Evolutionary conservation across 1,139 yeast genomes (phyloP), one percentile per base, ranked within the genome.

Genomic region (Debaryomyces subglobosus): DNA sequence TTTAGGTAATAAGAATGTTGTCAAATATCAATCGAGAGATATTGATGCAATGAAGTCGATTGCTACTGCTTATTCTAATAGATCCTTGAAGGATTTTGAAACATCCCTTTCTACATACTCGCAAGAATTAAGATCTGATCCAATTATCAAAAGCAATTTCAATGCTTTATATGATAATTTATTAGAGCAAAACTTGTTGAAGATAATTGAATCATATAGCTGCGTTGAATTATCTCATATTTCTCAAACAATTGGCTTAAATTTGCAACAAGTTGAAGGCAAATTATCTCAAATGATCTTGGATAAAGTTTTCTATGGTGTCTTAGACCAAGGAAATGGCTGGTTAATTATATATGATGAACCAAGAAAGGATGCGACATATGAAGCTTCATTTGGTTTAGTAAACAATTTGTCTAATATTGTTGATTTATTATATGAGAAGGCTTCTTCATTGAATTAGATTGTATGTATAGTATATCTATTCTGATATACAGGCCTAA

Each of bases 251-350:
- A 88, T 95, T 53, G 98, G 97, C 4, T 79, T 95, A 53, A 94
- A 92, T 58, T 78, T 86, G 46, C 87, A 86, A 56, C 96, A 91
- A 64, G 92, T 94, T 25, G 99, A 94, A 69, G 96, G 96, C 16
- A 94, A 94, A 68, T 78, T 94, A 54, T 86, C 96, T 45, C 98
- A 94, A 69, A 94, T 94, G 99, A 94, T 94, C 59, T 79, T 94
- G 59, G 99, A 94, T 67, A 88, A 90, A 64, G 89, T 92, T 13
- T 90, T 95, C 60, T 88, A 86, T 62, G 99, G 99, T 43, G 98
- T 95, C 41, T 78, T 94, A 60, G 99, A 94, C 67, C 99, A 94
- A 74, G 99, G 99, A 41, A 92, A 92, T 65, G 99, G 99, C 5
- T 94, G 98, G 97, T 80, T 94, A 58, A 86, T 91, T 58, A 84